Evolutionary conservation across 164 flowering plant species (phyloP).

Genomic region (Stephania yunnanensis): DNA sequence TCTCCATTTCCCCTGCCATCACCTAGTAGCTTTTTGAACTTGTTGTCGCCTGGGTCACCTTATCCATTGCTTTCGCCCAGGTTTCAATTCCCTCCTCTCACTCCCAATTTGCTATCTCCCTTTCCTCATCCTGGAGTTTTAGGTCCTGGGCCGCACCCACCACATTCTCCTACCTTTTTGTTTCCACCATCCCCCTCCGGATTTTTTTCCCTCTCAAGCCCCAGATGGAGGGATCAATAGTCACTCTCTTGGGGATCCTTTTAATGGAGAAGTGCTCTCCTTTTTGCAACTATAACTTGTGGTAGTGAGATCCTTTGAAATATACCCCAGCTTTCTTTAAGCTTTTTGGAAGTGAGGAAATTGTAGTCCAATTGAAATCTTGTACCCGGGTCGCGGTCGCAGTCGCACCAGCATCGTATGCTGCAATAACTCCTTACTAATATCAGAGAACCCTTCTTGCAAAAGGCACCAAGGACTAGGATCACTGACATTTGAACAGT

Average conservation of each 20-base stretch:
- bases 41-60: constrained; percentile 79
- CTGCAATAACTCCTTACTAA: constrained; percentile 16
- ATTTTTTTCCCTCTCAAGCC: constrained; percentile 62
- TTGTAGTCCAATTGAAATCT: constrained; percentile 12
- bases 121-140: constrained; percentile 66
- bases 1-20: constrained; percentile 81
- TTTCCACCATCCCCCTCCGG: constrained; percentile 81
- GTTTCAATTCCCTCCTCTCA: constrained; percentile 54
- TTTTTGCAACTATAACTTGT: constrained; percentile 20
- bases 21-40: constrained; percentile 51
- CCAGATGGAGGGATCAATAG: constrained; percentile 78
- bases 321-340: constrained; percentile 5
- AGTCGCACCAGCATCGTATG: constrained; percentile 14
- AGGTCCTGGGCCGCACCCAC: constrained; percentile 90
- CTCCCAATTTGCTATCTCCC: constrained; percentile 62
- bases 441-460: constrained; percentile 16
- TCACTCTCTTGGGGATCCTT: neutral
- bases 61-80: constrained; percentile 82
- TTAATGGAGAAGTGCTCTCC: constrained; percentile 14
- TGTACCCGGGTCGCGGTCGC: neutral
- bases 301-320: constrained; percentile 1
- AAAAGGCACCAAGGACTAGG: constrained; percentile 23
- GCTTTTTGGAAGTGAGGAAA: constrained; percentile 16
- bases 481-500: constrained; percentile 20
- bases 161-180: constrained; percentile 64